Base-by-base conservation (phyloP, 345 rosid species). In the Brassica juncea region DNA sequence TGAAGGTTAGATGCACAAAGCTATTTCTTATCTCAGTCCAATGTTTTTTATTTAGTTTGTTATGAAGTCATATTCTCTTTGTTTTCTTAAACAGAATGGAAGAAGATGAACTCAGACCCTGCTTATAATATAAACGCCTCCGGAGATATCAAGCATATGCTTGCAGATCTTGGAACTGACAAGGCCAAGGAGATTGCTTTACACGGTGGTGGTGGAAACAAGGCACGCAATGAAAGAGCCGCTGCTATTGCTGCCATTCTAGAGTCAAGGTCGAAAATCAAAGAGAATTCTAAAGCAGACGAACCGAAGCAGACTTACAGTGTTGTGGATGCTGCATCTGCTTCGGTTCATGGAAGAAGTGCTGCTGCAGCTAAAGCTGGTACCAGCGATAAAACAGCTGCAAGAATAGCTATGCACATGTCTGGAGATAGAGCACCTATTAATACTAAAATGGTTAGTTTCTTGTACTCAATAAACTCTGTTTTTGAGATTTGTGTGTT, bases 291-390 rank as follows among this genome's bases (percentile, higher is more conserved):
- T 14, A 87, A 89, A 72, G 85, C 88, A 70, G 86, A 68, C 75
- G 90, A 84, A 84, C 77, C 86, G 0, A 83, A 82, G 65, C 85
- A 75, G 70, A 82, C 82, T 52, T 93, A 78, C 82, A 91, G 98
- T 79, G 84, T 95, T 77, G 98, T 95, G 49, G 98, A 95, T 84
- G 98, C 97, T 66, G 99, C 97, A 44, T 95, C 99, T 70, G 97
- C 99, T 79, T 86, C 99, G 0, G 96, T 95, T 62, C 92, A 89
- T 37, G 99, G 99, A 80, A 89, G 97, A 87, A 95, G 97, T 86
- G 97, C 97, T 72, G 90, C 85, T 55, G 92, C 98, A 63, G 97
- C 98, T 58, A 95, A 90, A 89, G 91, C 91, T 79, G 86, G 92
- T 52, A 74, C 91, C 71, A 82, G 82, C 77, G 90, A 93, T 86